Percentiles rank a stretch among this genome's conserved stretches.
These are phyloP conservation scores for Besnoitia besnoiti DNA, from an alignment of 169 alveolate species.

Conservation along the genomic window DNA sequence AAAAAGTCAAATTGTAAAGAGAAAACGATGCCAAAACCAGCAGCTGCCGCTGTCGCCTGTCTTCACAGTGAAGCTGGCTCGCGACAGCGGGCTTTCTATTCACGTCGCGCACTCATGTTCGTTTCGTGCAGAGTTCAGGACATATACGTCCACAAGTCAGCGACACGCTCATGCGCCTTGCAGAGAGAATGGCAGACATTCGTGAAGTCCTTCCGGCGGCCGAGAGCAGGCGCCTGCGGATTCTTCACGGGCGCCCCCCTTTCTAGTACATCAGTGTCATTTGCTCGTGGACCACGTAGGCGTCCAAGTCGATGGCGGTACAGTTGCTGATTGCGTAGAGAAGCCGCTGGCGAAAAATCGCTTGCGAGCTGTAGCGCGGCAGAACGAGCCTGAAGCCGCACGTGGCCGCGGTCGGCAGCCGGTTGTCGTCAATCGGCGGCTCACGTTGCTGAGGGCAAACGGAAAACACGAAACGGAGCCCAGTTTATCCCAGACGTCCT, in stretches of 20 bases:
- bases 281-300: constrained; percentile 84
- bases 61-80: no score
- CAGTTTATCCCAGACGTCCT: no score
- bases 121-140: no score
- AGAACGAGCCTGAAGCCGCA: constrained; percentile 89
- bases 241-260: neutral
- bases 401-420: constrained; percentile 92
- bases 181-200: no score
- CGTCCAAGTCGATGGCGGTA: constrained; percentile 91
- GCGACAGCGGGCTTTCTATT: no score
- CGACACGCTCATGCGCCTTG: no score
- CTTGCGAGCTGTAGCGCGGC: constrained; percentile 87
- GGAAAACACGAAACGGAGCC: neutral
- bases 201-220: no score
- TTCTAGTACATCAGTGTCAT: constrained; percentile 76
- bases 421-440: constrained; percentile 74
- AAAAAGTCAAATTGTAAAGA: no score
- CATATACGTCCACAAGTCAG: no score
- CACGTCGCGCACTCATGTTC: no score
- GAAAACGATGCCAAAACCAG: no score
- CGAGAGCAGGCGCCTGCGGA: neutral
- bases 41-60: no score
- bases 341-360: constrained; percentile 83
- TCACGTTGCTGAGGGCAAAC: constrained; percentile 41
- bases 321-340: constrained; percentile 89